Percentiles rank a stretch among this genome's conserved stretches.
Evolutionary conservation across 768 basidiomycete genomes (phyloP).

Genomic region (Kwoniella dendrophila): DNA sequence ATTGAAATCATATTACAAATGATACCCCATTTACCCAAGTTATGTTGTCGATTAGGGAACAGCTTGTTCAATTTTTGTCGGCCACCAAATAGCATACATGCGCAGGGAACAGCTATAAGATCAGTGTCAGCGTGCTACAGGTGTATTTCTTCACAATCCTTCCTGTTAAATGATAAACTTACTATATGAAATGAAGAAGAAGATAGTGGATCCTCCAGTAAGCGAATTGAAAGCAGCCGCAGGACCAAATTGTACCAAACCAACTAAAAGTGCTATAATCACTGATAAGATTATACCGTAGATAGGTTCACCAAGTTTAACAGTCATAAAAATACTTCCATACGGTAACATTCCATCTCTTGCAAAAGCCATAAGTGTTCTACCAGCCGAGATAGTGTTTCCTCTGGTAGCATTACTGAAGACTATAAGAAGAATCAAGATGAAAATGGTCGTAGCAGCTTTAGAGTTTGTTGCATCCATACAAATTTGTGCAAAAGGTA

Average conservation of each 20-base stretch:
- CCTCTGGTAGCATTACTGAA: slow-evolving; percentile 30
- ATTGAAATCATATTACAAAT: slow-evolving; percentile 24
- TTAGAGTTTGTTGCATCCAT: slow-evolving; percentile 30
- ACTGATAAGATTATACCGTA: slow-evolving; percentile 22
- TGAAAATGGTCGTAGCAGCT: slow-evolving; percentile 29
- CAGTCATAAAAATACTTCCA: slow-evolving; percentile 9
- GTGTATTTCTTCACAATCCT: background rate
- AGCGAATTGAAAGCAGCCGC: slow-evolving; percentile 29
- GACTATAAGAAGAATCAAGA: slow-evolving; percentile 22
- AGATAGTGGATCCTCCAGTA: slow-evolving; percentile 22
- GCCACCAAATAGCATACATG: slow-evolving; percentile 31
- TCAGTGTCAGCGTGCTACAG: background rate
- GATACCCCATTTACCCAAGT: slow-evolving; percentile 28
- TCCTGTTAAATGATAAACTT: background rate
- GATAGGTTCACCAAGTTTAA: slow-evolving; percentile 30
- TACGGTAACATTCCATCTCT: slow-evolving; percentile 25
- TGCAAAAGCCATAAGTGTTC: slow-evolving; percentile 23
- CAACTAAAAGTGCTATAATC: slow-evolving; percentile 20
- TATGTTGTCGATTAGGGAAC: slow-evolving; percentile 19
- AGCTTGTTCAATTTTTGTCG: slow-evolving; percentile 18
- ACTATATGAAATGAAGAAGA: slow-evolving; percentile 30
- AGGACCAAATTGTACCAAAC: slow-evolving; percentile 28
- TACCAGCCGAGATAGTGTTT: slow-evolving; percentile 18
- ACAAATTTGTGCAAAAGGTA: slow-evolving; percentile 31
- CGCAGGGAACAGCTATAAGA: slow-evolving; percentile 16